Conservation (phyloP, 208 protist genomes). For the Crithidia sp. region DNA sequence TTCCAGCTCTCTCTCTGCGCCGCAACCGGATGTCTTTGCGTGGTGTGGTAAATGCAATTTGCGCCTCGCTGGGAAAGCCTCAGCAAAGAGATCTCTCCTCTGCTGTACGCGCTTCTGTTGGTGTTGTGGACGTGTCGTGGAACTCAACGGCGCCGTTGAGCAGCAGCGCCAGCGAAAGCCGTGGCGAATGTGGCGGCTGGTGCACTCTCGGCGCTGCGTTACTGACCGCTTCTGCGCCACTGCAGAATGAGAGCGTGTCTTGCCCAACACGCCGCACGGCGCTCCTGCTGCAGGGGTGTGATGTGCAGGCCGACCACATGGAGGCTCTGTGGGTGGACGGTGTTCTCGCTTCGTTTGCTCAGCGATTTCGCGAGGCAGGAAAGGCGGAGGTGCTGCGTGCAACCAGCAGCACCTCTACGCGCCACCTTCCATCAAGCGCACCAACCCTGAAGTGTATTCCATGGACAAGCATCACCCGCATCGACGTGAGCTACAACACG, state of each 20-base stretch:
- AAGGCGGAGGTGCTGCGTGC: conserved; percentile 6
- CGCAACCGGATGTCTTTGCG: conserved; percentile 9
- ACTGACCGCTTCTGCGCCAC: neutral
- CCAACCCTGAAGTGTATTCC: neutral
- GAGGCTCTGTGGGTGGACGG: conserved; percentile 17
- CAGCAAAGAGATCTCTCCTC: too few species aligned
- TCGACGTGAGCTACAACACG: conserved; percentile 36
- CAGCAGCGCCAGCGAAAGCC: neutral
- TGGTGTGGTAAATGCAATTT: conserved; percentile 7
- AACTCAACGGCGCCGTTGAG: neutral
- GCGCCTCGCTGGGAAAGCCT: neutral
- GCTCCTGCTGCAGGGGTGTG: conserved; percentile 16
- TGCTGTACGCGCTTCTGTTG: neutral
- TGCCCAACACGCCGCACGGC: neutral
- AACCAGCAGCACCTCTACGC: neutral
- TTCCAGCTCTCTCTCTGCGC: conserved; percentile 17
- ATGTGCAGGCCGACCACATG: neutral
- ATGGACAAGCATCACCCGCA: conserved; percentile 1
- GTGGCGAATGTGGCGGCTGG: too few species aligned
- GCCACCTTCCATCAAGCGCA: neutral
- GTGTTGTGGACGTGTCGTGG: conserved; percentile 21
- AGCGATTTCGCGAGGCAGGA: conserved; percentile 11
- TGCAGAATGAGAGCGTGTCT: neutral
- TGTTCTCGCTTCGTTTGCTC: conserved; percentile 1
- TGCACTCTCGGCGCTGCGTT: too few species aligned